Conservation (phyloP, 495 filamentous ascomycete species). For the Rostrohypoxylon terebratum region DNA sequence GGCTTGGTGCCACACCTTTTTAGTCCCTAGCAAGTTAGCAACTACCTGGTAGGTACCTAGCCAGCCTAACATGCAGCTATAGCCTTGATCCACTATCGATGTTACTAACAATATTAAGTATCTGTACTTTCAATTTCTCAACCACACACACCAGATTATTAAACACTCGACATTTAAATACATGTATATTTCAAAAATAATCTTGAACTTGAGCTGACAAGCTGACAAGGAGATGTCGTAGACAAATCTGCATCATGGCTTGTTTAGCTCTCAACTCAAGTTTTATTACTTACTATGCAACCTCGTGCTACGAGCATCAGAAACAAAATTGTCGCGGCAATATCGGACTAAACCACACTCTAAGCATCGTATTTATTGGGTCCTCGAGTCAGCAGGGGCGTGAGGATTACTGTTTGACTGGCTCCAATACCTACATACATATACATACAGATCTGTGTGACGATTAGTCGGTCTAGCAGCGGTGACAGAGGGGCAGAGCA, state of each 20-base stretch:
- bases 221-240: background rate
- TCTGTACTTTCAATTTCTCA: slow-evolving; percentile 33
- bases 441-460: background rate
- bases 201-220: background rate
- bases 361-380: background rate
- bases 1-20: slow-evolving; percentile 45
- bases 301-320: background rate
- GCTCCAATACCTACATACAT: background rate
- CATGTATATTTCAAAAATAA: slow-evolving; percentile 5
- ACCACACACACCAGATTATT: too few relatives aligned
- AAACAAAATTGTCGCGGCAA: background rate
- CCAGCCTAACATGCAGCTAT: slow-evolving; percentile 31
- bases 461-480: background rate
- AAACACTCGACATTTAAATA: background rate
- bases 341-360: background rate
- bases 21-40: slow-evolving; percentile 35
- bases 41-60: slow-evolving; percentile 29
- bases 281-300: background rate
- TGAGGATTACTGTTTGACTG: background rate
- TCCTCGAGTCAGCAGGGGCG: background rate
- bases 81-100: slow-evolving; percentile 13
- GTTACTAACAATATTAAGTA: slow-evolving; percentile 22
- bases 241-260: background rate
- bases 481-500: background rate
- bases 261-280: background rate